Conservation (phyloP, 495 filamentous ascomycete genomes). For the Bryoglossum gracile region DNA sequence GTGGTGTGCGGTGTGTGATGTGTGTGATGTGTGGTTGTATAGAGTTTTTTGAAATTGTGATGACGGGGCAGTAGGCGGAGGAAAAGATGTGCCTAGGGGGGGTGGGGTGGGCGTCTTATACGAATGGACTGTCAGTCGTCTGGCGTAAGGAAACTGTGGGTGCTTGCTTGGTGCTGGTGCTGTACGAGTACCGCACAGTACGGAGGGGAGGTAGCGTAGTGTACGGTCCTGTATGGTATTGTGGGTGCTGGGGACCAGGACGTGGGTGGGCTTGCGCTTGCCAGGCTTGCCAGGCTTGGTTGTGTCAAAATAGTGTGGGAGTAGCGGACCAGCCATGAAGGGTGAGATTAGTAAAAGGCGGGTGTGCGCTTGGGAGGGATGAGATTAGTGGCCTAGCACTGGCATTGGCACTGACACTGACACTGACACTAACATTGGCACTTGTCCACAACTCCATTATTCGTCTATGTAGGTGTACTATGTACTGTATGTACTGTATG, state of each 20-base stretch:
- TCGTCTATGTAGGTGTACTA: no score
- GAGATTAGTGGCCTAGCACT: no score
- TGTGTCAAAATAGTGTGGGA: constrained; percentile 3
- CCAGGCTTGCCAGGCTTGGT: no score
- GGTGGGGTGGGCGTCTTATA: constrained; percentile 6
- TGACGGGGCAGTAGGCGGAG: constrained; percentile 10
- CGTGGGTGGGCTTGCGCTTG: no score
- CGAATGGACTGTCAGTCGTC: neutral
- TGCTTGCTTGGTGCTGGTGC: no score
- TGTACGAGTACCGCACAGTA: no score
- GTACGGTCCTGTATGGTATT: neutral
- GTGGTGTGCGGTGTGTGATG: neutral
- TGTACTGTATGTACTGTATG: no score
- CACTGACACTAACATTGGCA: no score
- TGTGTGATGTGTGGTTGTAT: neutral
- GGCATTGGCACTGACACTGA: no score
- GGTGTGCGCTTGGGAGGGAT: no score
- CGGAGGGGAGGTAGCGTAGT: neutral
- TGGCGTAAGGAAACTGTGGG: neutral
- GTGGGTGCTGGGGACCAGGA: neutral
- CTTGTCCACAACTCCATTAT: no score
- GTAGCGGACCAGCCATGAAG: neutral
- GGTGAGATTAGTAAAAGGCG: neutral
- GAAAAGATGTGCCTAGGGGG: constrained; percentile 14
- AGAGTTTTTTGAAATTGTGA: constrained; percentile 6